Base-by-base conservation (phyloP, 768 basidiomycete species). In the Leucocoprinus birnbaumii region DNA sequence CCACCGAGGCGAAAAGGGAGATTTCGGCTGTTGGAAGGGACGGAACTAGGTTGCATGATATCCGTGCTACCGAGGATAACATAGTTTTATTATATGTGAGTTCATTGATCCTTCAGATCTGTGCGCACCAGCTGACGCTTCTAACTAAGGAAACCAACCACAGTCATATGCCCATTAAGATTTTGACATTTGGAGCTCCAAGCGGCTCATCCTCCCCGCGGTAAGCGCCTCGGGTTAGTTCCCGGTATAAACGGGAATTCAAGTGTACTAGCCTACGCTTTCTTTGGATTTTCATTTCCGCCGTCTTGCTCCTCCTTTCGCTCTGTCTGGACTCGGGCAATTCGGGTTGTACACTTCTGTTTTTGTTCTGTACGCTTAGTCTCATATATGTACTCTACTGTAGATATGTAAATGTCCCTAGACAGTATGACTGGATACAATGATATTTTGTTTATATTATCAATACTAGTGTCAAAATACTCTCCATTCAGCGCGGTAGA, bases 61-160 rank as follows among this genome's bases (percentile, higher is more conserved):
- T 84, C 53, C 71, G 74, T 38, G 75, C 77, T 38, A 85, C 80
- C 10, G 84, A 85, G 63, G 84, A 86, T 58, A 83, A 84, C 53
- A 73, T 85, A 18, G 68, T 84, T 51, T 62, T 86, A 50, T 74
- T 84, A 57, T 65, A 83, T 58, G 84, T 83, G 64, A 44, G 80
- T 70, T 21, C 37, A 6, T 37, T 24, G 18, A 16, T 51, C n/a
- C 37, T 10, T 51, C 3, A 5, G 6, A 26, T n/a, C n/a, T 50
- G 16, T 25, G 26, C 24, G 41, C n/a, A n/a, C 51, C 49, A 4
- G 52, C 40, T 55, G 25, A 58, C 54, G 25, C 57, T 41, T 41
- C 14, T 37, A 18, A 37, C 21, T 49, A 48, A 38, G 42, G 57
- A 45, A 48, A 50, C 19, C 51, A 80, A 76, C 74, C 76, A 61